These are phyloP conservation scores for Ramaria rubella DNA, from an alignment of 768 basidiomycete species.

Conservation along the genomic window DNA sequence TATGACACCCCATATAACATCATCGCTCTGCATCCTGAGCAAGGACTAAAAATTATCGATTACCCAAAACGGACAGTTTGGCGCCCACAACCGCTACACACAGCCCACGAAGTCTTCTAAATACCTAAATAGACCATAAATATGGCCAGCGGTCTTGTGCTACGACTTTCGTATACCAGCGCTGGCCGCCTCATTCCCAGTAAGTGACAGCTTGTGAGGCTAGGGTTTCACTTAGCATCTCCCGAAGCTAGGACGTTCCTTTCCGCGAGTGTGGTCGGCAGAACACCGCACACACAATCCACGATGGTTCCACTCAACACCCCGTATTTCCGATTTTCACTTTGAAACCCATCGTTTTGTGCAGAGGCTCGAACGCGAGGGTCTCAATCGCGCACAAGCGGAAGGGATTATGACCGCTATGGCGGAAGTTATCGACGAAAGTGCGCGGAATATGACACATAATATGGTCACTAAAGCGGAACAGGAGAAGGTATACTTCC, in stretches of 20 bases:
- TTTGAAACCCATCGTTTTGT: conserved; percentile 97
- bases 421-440: conserved; percentile 96
- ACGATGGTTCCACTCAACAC: conserved; percentile 25
- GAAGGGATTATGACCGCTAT: conserved; percentile 97
- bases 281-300: background rate
- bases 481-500: conserved; percentile 77
- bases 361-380: conserved; percentile 81
- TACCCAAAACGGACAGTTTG: background rate
- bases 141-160: background rate
- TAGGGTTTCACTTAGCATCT: background rate
- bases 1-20: conserved; percentile 97
- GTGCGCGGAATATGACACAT: conserved; percentile 89
- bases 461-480: conserved; percentile 96
- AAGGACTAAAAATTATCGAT: background rate
- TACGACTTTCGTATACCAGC: background rate
- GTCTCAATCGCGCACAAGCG: conserved; percentile 83
- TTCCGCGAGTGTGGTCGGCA: background rate
- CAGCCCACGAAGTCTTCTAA: too few species aligned
- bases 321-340: conserved; percentile 49
- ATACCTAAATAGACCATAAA: too few species aligned
- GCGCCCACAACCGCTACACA: too few species aligned
- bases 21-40: conserved; percentile 81
- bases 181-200: background rate
- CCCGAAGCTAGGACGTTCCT: background rate
- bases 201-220: background rate